Conservation (phyloP, 106 monocot species). For the Acanthochlamys bracteata region DNA sequence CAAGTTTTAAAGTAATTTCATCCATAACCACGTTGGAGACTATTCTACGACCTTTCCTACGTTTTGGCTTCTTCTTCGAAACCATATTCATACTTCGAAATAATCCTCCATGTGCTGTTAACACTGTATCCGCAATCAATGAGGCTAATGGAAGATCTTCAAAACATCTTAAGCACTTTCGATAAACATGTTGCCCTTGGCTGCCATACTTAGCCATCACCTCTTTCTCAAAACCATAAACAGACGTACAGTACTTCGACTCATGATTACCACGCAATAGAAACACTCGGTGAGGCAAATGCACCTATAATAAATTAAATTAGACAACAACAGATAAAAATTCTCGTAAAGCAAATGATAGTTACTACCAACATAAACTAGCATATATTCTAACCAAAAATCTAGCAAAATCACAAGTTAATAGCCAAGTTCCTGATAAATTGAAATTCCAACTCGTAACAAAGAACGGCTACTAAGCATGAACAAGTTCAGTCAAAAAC, state of each 20-base stretch:
- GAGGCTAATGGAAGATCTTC: conserved; percentile 93
- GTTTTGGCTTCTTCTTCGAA: conserved; percentile 58
- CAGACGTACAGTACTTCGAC: conserved; percentile 91
- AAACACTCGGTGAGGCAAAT: conserved; percentile 71
- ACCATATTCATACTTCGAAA: conserved; percentile 43
- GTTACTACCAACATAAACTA: background rate
- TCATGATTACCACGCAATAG: conserved; percentile 99
- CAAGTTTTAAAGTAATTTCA: conserved; percentile 53
- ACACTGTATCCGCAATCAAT: conserved; percentile 76
- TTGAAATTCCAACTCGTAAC: background rate
- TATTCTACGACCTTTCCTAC: conserved; percentile 48
- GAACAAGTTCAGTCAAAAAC: too few relatives aligned
- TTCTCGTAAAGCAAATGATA: background rate
- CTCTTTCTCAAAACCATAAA: conserved; percentile 96
- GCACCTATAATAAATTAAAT: conserved; percentile 30
- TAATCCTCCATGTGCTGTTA: conserved; percentile 91
- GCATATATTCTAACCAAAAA: background rate
- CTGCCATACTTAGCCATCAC: conserved; percentile 82
- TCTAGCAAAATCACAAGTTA: background rate
- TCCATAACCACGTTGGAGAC: conserved; percentile 18
- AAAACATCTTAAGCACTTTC: conserved; percentile 91
- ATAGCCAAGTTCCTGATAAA: background rate
- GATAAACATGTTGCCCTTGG: conserved; percentile 72
- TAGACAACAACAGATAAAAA: background rate
- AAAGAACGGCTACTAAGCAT: background rate